Evolutionary conservation across 148 eudicot species (phyloP).

Genomic region (Mesembryanthemum crystallinum): DNA sequence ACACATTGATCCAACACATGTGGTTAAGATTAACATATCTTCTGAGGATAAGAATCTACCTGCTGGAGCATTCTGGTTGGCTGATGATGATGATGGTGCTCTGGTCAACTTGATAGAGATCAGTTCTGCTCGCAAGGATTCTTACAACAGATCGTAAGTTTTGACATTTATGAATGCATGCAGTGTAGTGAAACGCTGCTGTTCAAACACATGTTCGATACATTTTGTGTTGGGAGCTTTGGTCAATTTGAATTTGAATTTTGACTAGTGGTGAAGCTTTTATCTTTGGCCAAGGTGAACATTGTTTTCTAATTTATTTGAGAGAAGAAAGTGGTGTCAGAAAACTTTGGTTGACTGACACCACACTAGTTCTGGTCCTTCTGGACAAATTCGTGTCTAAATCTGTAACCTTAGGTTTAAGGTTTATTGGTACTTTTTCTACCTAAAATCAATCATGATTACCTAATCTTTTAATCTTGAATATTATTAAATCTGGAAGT

Average conservation of each 20-base stretch:
- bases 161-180: not conserved
- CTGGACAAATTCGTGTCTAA: too few relatives aligned
- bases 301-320: not conserved
- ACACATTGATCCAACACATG: slow-evolving; percentile 68
- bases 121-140: slow-evolving; percentile 67
- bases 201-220: not conserved
- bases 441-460: not conserved
- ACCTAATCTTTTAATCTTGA: not conserved
- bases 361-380: too few relatives aligned
- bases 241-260: not conserved
- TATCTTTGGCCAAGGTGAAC: not conserved
- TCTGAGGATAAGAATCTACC: slow-evolving; percentile 70
- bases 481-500: not conserved
- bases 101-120: slow-evolving; percentile 56
- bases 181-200: not conserved
- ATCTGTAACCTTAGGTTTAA: not conserved
- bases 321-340: not conserved
- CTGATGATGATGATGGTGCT: slow-evolving; percentile 32
- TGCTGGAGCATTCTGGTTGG: slow-evolving; percentile 75
- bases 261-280: not conserved
- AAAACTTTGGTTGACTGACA: not conserved
- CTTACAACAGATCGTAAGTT: slow-evolving; percentile 69
- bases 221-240: not conserved
- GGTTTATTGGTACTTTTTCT: not conserved
- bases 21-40: slow-evolving; percentile 74